Evolutionary conservation across 176 grass and related monocot species (phyloP).

Genomic region (Alopecurus myosuroides): DNA sequence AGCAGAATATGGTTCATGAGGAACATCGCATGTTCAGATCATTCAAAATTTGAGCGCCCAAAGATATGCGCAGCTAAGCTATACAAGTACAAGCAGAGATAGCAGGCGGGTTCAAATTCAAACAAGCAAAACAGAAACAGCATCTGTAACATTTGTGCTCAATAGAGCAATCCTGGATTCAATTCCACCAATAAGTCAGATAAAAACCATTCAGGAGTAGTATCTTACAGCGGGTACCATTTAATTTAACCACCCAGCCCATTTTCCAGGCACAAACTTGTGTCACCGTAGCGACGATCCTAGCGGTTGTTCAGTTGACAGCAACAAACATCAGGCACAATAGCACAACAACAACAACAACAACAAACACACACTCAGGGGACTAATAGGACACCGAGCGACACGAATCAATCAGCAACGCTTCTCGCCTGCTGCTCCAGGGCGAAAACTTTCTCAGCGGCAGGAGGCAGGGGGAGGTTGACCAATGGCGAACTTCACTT

Average conservation of each 20-base stretch:
- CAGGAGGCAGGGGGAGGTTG: constrained; percentile 81
- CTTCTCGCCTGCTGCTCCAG: constrained; percentile 89
- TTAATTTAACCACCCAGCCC: neutral
- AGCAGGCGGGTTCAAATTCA: neutral
- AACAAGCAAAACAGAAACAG: neutral
- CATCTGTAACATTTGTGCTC: neutral
- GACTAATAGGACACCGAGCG: constrained; percentile 52
- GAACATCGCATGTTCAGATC: too few relatives aligned
- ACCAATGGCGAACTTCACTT: constrained; percentile 33
- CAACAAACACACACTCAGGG: constrained; percentile 14
- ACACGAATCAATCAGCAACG: constrained; percentile 76
- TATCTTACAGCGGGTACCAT: constrained; percentile 13
- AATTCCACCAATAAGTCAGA: neutral
- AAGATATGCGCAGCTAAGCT: too few relatives aligned
- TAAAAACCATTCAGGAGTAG: neutral
- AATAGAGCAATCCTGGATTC: neutral
- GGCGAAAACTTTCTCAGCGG: neutral
- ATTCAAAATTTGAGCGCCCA: too few relatives aligned
- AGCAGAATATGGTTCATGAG: too few relatives aligned
- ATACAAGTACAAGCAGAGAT: neutral
- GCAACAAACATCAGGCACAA: neutral
- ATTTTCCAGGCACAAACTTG: constrained; percentile 3
- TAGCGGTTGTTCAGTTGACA: neutral
- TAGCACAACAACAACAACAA: neutral
- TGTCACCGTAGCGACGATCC: neutral